phyloP scores from a whole-genome alignment of 2,329 filamentous ascomycete genomes.

The Trichoderma pleuroti region DNA sequence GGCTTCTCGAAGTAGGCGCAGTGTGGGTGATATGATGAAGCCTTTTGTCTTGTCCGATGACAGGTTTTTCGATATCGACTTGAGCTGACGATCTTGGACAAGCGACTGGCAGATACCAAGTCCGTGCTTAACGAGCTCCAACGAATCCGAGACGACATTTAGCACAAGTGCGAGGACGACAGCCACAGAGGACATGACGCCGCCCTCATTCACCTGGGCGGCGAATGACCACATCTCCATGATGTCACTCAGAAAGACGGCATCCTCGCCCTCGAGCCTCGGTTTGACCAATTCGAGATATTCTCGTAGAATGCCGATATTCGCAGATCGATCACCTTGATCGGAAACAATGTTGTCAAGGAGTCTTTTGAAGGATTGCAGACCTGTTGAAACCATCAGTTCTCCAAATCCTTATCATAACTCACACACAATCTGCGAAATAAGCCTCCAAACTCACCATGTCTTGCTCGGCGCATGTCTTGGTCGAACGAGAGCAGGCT shows the following conservation, averaged over 20 bases:
- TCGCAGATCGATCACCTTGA: slow-evolving; percentile 39
- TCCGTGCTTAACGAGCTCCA: slow-evolving; percentile 73
- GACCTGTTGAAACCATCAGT: slow-evolving; percentile 40
- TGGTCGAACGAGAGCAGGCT: slow-evolving; percentile 68
- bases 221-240: slow-evolving; percentile 88
- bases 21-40: slow-evolving; percentile 81
- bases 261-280: slow-evolving; percentile 41
- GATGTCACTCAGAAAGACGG: slow-evolving; percentile 69
- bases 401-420: no score
- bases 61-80: slow-evolving; percentile 74
- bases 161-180: slow-evolving; percentile 79
- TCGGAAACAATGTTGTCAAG: slow-evolving; percentile 62
- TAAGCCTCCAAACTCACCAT: slow-evolving; percentile 44
- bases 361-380: slow-evolving; percentile 67
- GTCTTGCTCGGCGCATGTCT: slow-evolving; percentile 62
- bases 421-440: background rate
- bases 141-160: slow-evolving; percentile 67
- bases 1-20: slow-evolving; percentile 83
- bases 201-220: slow-evolving; percentile 73
- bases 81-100: slow-evolving; percentile 74
- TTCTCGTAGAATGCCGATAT: slow-evolving; percentile 60
- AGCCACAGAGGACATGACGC: slow-evolving; percentile 73
- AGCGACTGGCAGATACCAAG: slow-evolving; percentile 76
- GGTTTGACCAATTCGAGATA: slow-evolving; percentile 61
- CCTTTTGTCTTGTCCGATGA: slow-evolving; percentile 79